Evolutionary conservation across 495 filamentous ascomycete genomes (phyloP), one percentile per base, ranked within the genome.

Genomic region (Aspergillus steynii): DNA sequence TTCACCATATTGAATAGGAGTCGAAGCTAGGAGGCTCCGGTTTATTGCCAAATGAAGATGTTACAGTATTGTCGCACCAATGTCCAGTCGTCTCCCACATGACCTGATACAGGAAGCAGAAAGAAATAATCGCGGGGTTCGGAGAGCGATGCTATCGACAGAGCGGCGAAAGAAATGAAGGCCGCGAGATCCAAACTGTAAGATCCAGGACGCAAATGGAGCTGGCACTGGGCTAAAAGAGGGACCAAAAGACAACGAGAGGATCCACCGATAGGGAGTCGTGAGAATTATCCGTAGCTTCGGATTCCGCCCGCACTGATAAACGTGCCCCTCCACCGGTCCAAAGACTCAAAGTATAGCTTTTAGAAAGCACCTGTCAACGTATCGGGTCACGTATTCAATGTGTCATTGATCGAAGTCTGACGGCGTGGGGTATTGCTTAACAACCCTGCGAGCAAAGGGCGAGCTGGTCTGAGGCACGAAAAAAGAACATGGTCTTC

Each of bases 1-100:
- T 90, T 92, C 60, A 87, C 88, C 90, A 94, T 94, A 46, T 64
- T 86, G 75, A 63, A 55, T 14, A 34, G 34, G 28, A 20, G 58
- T 25, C 53, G 51, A n/a, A 32, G 20, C 50, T 29, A n/a, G 29
- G 27, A 27, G 54, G 50, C 34, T 32, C 46, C 42, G 48, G 54
- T 58, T 15, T 52, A 50, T 62, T 56, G 47, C 12, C 52, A 46
- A 71, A 70, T 10, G 62, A 53, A 64, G 66, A 71, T 71, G 59
- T 65, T 66, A 56, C 62, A 62, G 62, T 62, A 52, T 45, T 55
- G 42, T 58, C 55, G 37, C 34, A 58, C 52, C 54, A 58, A 50
- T 47, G 52, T 59, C 47, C 42, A 47, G 45, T 57, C 50, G 59
- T 62, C 54, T 31, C 61, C 59, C 53, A 68, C 68, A 71, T 68